Evolutionary conservation across 2,329 filamentous ascomycete species (phyloP), one percentile per base, ranked within the genome.

Genomic region (Alternaria sp.): DNA sequence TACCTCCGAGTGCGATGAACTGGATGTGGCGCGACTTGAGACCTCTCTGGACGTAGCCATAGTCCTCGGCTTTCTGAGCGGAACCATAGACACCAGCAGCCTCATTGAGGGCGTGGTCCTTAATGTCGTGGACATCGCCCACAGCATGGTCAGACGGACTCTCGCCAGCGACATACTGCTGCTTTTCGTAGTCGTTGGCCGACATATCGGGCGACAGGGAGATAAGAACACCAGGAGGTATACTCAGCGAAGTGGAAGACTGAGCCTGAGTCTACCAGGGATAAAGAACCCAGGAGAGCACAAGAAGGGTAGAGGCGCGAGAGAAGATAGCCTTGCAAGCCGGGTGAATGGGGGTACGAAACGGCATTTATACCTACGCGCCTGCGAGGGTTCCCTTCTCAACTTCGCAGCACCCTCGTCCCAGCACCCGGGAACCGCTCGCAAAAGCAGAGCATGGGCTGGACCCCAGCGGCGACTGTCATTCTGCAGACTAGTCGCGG

Each of bases 1-100:
- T 86, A 61, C 86, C 86, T 58, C 86, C 86, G 13, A 89, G 81
- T 13, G 86, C 87, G 70, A 89, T 89, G 71, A 88, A 86, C 65
- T 87, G 81, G 54, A 88, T 85, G 73, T 88, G 86, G 67, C 85
- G 82, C 40, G 84, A 85, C 72, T 85, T 85, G 59, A 84, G 77
- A 52, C 80, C 67, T 59, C 61, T 36, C 36, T 62, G 57, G 21
- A 67, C 58, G 30, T 67, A 67, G 55, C 64, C 64, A 23, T 52
- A 64, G 5, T 64, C 45, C 43, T 66, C 63, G 10, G 85, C 85
- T 7, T 81, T 82, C 57, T 83, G 77, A 43, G 84, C 69, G 66
- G 86, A 81, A 49, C 85, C 85, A 72, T 86, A 87, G 19, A 87
- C 50, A 55, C 84, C 86, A 45, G 82, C 82, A 44, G 85, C 85